These are phyloP conservation scores for Candida chilensis DNA, from an alignment of 805 yeast species.

Conservation along the genomic window DNA sequence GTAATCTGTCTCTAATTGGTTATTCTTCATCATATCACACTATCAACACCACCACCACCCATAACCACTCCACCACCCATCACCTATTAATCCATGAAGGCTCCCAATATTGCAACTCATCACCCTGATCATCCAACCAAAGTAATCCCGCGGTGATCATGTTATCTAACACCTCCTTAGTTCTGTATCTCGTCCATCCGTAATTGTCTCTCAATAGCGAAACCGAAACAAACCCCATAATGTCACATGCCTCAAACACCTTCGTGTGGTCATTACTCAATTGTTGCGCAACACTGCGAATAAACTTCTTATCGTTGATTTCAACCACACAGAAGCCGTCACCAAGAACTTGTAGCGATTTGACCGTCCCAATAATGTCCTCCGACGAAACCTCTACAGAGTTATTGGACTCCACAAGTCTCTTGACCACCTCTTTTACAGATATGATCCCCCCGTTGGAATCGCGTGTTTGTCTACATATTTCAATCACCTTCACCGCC, in stretches of 20 bases:
- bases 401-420: constrained; percentile 12
- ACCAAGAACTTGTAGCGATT: constrained; percentile 48
- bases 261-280: constrained; percentile 59
- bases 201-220: constrained; percentile 63
- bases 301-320: constrained; percentile 48
- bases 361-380: constrained; percentile 52
- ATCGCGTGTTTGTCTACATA: constrained; percentile 59
- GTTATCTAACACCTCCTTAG: constrained; percentile 58
- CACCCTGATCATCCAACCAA: constrained; percentile 67
- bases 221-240: constrained; percentile 65
- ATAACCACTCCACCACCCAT: constrained; percentile 1
- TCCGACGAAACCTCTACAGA: constrained; percentile 20
- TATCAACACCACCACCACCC: too few relatives aligned
- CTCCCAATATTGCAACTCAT: constrained; percentile 51
- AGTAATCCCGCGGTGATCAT: constrained; percentile 76
- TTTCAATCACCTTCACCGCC: constrained; percentile 66
- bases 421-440: constrained; percentile 38
- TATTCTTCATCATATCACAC: too few relatives aligned
- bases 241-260: constrained; percentile 68
- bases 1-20: too few relatives aligned
- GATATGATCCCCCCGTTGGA: constrained; percentile 79
- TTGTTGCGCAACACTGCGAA: constrained; percentile 56
- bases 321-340: constrained; percentile 59
- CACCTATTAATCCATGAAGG: constrained; percentile 54
- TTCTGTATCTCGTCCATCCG: constrained; percentile 60